Evolutionary conservation across 805 yeast genomes (phyloP).

Genomic region (Ogataea parapolymorpha): DNA sequence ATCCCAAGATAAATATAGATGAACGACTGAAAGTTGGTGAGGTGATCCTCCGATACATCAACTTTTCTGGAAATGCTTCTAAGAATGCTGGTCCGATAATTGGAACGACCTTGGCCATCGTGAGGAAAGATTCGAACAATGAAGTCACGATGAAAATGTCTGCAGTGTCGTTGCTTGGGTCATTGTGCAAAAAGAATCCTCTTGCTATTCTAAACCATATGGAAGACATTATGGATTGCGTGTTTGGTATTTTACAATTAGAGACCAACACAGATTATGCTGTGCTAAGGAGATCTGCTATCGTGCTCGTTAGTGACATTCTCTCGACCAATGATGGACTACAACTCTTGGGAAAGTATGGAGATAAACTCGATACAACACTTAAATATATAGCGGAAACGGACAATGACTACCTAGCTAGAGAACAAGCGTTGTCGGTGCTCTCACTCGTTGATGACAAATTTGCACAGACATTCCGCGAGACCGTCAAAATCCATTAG

Average conservation of each 20-base stretch:
- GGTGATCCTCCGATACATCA: slow-evolving; percentile 61
- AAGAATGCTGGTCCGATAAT: slow-evolving; percentile 35
- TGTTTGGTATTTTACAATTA: slow-evolving; percentile 67
- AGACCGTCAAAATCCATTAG: slow-evolving; percentile 8
- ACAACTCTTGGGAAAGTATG: slow-evolving; percentile 49
- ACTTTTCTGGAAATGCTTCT: slow-evolving; percentile 42
- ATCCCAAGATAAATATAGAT: slow-evolving; percentile 41
- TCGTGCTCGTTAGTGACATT: slow-evolving; percentile 63
- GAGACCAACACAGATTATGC: slow-evolving; percentile 46
- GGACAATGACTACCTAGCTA: slow-evolving; percentile 55
- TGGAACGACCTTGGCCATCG: slow-evolving; percentile 37
- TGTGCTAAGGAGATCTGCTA: slow-evolving; percentile 70
- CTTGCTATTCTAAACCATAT: slow-evolving; percentile 47
- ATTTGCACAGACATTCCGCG: slow-evolving; percentile 17
- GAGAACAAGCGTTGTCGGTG: slow-evolving; percentile 52
- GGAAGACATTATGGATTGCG: slow-evolving; percentile 65
- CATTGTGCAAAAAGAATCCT: slow-evolving; percentile 58
- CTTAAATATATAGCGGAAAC: slow-evolving; percentile 44
- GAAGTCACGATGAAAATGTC: slow-evolving; percentile 78
- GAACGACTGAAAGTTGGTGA: slow-evolving; percentile 81
- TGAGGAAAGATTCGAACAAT: slow-evolving; percentile 14
- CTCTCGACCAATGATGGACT: slow-evolving; percentile 42
- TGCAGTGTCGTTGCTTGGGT: slow-evolving; percentile 80
- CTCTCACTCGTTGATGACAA: slow-evolving; percentile 30
- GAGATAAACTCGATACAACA: slow-evolving; percentile 37